Percentiles rank a stretch among this genome's conserved stretches.
Conservation (phyloP, 2,329 filamentous ascomycete species). For the Purpureocillium lavendulum region DNA sequence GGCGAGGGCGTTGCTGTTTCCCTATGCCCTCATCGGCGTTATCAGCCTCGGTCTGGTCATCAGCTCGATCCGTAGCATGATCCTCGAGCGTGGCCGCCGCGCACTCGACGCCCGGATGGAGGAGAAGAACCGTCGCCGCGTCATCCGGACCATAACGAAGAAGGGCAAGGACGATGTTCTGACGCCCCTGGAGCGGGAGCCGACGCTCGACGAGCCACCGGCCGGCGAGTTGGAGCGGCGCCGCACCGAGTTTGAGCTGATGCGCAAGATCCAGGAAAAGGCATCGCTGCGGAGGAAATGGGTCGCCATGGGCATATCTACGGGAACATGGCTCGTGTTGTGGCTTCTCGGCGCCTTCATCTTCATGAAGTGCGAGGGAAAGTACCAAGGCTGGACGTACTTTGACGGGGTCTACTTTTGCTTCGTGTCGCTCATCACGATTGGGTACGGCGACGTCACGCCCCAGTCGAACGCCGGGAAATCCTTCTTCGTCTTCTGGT, state of each 20-base stretch:
- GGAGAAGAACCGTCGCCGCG: conserved; percentile 46
- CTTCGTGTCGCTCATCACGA: conserved; percentile 74
- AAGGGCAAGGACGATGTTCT: conserved; percentile 40
- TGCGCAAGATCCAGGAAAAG: conserved; percentile 69
- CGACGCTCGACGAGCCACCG: conserved; percentile 8
- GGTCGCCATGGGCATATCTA: conserved; percentile 62
- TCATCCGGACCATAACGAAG: conserved; percentile 35
- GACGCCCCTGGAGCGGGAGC: conserved; percentile 31
- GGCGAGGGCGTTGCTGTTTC: conserved; percentile 66
- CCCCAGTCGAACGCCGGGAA: conserved; percentile 72
- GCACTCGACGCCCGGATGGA: conserved; percentile 49
- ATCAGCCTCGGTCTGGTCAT: conserved; percentile 81
- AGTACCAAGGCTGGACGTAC: conserved; percentile 59
- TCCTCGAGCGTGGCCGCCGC: conserved; percentile 48
- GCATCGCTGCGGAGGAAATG: conserved; percentile 62
- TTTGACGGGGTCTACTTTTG: conserved; percentile 80
- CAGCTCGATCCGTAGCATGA: conserved; percentile 63
- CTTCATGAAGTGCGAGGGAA: conserved; percentile 48
- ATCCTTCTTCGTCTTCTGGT: conserved; percentile 92
- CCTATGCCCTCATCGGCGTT: conserved; percentile 75
- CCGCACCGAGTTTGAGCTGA: conserved; percentile 65
- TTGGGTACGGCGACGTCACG: conserved; percentile 77
- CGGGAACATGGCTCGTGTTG: conserved; percentile 59
- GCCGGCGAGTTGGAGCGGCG: conserved; percentile 48
- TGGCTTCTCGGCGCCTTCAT: conserved; percentile 76